Conservation (phyloP, 139 green algal genomes). For the Tetradesmus lagerheimii region DNA sequence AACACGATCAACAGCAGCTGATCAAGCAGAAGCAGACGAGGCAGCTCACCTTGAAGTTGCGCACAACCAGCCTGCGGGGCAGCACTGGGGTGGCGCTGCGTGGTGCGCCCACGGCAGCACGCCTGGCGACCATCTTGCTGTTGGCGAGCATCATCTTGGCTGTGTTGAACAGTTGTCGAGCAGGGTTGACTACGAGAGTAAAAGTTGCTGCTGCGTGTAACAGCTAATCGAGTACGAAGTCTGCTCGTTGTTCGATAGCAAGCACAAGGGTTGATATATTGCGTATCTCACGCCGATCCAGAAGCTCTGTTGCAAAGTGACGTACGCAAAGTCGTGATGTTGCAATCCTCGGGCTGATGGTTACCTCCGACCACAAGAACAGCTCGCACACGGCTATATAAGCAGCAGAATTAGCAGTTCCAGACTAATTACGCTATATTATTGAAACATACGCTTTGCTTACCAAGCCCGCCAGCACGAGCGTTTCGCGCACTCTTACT, state of each 20-base stretch:
- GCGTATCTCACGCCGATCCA: background rate
- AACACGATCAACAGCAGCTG: background rate
- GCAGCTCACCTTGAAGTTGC: conserved; percentile 18
- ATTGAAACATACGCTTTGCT: background rate
- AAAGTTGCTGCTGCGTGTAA: background rate
- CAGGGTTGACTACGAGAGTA: background rate
- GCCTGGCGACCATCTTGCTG: background rate
- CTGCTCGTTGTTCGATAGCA: background rate
- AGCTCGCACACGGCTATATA: background rate
- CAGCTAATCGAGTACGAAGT: background rate
- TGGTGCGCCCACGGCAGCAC: background rate
- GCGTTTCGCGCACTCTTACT: background rate
- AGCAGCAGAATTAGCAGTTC: background rate
- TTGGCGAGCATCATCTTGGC: conserved; percentile 16
- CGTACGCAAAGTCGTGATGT: background rate
- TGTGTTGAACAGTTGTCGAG: background rate
- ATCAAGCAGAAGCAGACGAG: background rate
- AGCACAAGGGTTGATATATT: background rate
- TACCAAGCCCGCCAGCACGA: background rate
- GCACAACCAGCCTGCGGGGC: conserved; percentile 21
- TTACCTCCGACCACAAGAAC: background rate
- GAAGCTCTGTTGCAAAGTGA: background rate
- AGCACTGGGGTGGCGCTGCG: background rate
- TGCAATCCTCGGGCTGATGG: background rate
- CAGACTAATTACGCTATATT: too few species aligned